These are phyloP conservation scores for Lichtheimia corymbifera DNA, from an alignment of 371 early-diverging fungal genomes.

Conservation along the genomic window DNA sequence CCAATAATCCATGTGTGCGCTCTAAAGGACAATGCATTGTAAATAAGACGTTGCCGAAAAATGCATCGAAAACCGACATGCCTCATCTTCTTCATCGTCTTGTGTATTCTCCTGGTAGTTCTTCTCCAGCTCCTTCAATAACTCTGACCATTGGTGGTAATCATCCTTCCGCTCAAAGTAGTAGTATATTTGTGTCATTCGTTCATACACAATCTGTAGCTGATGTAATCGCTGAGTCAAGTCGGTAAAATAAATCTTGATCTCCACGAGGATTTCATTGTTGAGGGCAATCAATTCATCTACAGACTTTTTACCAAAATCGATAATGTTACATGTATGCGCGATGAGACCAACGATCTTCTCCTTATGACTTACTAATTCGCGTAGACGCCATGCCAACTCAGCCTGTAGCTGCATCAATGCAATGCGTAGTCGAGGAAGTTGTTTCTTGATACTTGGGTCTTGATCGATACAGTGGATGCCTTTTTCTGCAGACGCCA, in stretches of 20 bases:
- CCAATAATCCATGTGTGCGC: too few species aligned
- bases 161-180: constrained; percentile 10
- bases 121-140: neutral
- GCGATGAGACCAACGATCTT: too few species aligned
- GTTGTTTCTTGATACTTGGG: neutral
- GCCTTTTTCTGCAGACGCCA: constrained; percentile 11
- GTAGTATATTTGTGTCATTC: constrained; percentile 5
- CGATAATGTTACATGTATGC: too few species aligned
- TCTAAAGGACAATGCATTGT: too few species aligned
- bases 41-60: too few species aligned
- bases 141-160: constrained; percentile 3
- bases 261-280: constrained; percentile 10
- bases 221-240: neutral
- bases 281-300: constrained; percentile 11
- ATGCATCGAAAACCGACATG: neutral
- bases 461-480: constrained; percentile 10
- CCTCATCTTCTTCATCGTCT: neutral
- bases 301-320: neutral
- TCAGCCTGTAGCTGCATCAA: constrained; percentile 21
- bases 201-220: constrained; percentile 7
- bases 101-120: neutral
- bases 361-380: constrained; percentile 10
- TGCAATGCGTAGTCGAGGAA: constrained; percentile 10
- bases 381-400: constrained; percentile 19
- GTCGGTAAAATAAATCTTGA: constrained; percentile 6